Conservation (phyloP, 2,329 filamentous ascomycete genomes). For the Septoria petroselini region DNA sequence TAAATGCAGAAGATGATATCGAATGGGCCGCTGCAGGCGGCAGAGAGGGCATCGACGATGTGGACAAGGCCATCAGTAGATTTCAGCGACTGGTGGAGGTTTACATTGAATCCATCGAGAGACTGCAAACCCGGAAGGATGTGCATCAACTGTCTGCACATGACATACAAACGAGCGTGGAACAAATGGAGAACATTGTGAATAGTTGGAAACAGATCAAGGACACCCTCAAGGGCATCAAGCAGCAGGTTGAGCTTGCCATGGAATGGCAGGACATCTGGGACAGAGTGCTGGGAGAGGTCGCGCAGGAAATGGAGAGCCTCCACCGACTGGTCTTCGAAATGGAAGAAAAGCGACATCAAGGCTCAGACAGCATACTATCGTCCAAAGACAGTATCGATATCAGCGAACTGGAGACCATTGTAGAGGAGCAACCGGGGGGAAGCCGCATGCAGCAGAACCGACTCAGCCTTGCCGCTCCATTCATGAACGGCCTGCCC, state of each 20-base stretch:
- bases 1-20: slow-evolving; percentile 94
- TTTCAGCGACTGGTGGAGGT: slow-evolving; percentile 90
- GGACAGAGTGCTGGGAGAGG: slow-evolving; percentile 89
- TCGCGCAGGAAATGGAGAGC: slow-evolving; percentile 81
- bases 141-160: slow-evolving; percentile 67
- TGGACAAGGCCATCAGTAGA: slow-evolving; percentile 67
- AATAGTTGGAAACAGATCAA: slow-evolving; percentile 82
- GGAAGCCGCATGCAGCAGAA: slow-evolving; percentile 48
- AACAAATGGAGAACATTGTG: slow-evolving; percentile 85
- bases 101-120: slow-evolving; percentile 91
- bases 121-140: slow-evolving; percentile 75
- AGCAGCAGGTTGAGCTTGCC: slow-evolving; percentile 88
- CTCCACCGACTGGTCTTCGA: slow-evolving; percentile 83
- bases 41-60: slow-evolving; percentile 69
- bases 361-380: slow-evolving; percentile 65
- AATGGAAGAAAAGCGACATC: slow-evolving; percentile 94
- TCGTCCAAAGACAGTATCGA: slow-evolving; percentile 57
- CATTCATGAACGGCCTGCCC: slow-evolving; percentile 56
- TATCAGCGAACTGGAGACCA: slow-evolving; percentile 85
- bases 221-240: slow-evolving; percentile 70
- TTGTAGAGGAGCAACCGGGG: slow-evolving; percentile 79
- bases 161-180: slow-evolving; percentile 71
- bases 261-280: slow-evolving; percentile 99
- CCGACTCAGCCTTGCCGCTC: slow-evolving; percentile 64
- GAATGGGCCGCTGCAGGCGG: slow-evolving; percentile 94